phyloP scores from a whole-genome alignment of 169 alveolate genomes.

The Plasmodium vivax region DNA sequence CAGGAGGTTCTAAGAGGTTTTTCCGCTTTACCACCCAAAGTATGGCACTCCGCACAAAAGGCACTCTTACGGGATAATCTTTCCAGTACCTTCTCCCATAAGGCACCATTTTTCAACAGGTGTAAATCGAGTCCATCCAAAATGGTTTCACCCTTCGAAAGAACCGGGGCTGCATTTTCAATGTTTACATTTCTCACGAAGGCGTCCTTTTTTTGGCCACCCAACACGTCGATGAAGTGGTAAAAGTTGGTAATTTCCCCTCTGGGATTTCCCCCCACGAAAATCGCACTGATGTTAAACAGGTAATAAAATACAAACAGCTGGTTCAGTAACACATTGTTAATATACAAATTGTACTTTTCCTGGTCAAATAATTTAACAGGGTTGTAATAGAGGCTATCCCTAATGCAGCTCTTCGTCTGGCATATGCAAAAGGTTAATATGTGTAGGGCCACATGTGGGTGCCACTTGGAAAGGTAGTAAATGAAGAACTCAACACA shows the following conservation, averaged over 20 bases:
- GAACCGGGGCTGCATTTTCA: background rate
- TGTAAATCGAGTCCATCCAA: background rate
- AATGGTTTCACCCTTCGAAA: conserved; percentile 3
- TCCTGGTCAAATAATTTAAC: conserved; percentile 64
- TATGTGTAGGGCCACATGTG: conserved; percentile 14
- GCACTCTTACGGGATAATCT: background rate
- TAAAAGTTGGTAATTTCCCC: conserved; percentile 32
- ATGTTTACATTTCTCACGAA: background rate
- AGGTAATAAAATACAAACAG: conserved; percentile 54
- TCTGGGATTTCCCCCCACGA: background rate
- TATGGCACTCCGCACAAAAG: background rate
- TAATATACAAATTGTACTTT: conserved; percentile 70
- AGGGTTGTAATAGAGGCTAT: conserved; percentile 54
- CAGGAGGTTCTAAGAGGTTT: background rate
- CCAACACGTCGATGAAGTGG: conserved; percentile 7
- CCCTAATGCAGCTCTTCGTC: conserved; percentile 48
- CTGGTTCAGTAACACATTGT: conserved; percentile 65
- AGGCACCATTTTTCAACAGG: conserved; percentile 6
- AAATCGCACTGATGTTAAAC: conserved; percentile 9
- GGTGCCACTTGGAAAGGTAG: conserved; percentile 24
- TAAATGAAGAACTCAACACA: conserved; percentile 60
- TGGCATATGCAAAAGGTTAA: conserved; percentile 65
- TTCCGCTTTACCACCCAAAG: background rate
- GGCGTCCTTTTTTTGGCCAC: conserved; percentile 25
- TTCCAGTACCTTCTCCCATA: conserved; percentile 24